A percentile compares a stretch with the other conserved stretches of the same genome.
These are phyloP conservation scores for Rhodotorula mucilaginosa DNA, from an alignment of 1,284 basidiomycete species.

Conservation along the genomic window DNA sequence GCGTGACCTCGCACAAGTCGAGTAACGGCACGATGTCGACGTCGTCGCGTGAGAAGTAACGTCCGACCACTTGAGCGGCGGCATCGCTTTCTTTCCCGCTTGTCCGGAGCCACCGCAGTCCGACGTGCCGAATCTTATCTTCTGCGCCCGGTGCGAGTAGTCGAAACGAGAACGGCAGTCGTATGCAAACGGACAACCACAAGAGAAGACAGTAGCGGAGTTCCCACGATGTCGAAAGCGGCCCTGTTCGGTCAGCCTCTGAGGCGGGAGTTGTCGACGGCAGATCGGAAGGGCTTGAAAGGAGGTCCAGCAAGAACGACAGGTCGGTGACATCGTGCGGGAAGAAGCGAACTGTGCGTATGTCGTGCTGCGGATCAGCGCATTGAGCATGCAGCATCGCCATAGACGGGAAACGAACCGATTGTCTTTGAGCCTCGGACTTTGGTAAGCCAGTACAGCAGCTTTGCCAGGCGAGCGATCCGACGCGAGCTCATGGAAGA, in stretches of 20 bases:
- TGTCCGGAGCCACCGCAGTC: slow-evolving; percentile 61
- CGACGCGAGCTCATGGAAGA: not conserved
- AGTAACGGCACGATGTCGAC: slow-evolving; percentile 16
- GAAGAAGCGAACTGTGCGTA: slow-evolving; percentile 73
- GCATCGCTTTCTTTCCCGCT: slow-evolving; percentile 79
- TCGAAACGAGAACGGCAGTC: slow-evolving; percentile 86
- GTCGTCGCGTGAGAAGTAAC: slow-evolving; percentile 66
- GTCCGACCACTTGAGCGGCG: slow-evolving; percentile 68
- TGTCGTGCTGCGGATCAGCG: not conserved
- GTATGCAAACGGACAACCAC: slow-evolving; percentile 91
- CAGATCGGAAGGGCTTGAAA: slow-evolving; percentile 51
- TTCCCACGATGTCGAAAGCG: slow-evolving; percentile 62
- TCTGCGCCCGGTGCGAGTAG: slow-evolving; percentile 65
- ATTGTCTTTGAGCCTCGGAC: slow-evolving; percentile 89
- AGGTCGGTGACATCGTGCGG: slow-evolving; percentile 85
- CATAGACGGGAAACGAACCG: slow-evolving; percentile 54
- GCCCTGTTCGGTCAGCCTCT: slow-evolving; percentile 1
- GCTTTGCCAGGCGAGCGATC: slow-evolving; percentile 56
- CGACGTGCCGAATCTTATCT: slow-evolving; percentile 59
- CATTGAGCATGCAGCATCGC: slow-evolving; percentile 22
- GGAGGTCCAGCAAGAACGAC: slow-evolving; percentile 66
- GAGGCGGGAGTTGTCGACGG: not conserved
- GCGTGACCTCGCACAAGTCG: not conserved
- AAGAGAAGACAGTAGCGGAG: slow-evolving; percentile 79
- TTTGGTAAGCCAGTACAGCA: slow-evolving; percentile 83